Percentiles rank a stretch among this genome's conserved stretches.
These are phyloP conservation scores for Hibiscus syriacus DNA, from an alignment of 345 rosid genomes.

Conservation along the genomic window DNA sequence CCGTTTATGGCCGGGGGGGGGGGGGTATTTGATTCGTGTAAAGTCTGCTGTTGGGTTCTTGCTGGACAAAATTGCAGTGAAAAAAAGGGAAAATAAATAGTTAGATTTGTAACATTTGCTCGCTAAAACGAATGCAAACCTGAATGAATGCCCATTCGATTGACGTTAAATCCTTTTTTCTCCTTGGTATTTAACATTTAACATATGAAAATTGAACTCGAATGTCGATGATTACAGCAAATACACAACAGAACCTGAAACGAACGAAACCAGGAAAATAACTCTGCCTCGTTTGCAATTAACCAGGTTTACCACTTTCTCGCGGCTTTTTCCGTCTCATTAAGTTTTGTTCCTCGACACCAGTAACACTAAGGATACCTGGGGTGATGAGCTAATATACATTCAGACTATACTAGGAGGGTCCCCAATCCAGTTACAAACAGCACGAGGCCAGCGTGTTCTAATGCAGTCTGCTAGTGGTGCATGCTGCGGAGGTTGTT, in stretches of 20 bases:
- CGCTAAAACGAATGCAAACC: background rate
- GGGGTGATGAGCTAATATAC: background rate
- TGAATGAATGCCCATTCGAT: constrained; percentile 23
- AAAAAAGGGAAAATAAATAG: too few relatives aligned
- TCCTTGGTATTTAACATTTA: background rate
- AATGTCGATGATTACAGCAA: constrained; percentile 16
- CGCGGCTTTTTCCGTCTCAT: background rate
- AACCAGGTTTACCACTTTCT: background rate
- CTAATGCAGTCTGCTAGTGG: constrained; percentile 91
- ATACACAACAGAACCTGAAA: constrained; percentile 17
- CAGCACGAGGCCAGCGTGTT: constrained; percentile 89
- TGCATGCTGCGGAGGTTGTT: constrained; percentile 75
- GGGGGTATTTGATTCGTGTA: too few relatives aligned
- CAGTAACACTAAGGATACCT: background rate
- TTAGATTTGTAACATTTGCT: background rate
- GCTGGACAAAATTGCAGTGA: background rate
- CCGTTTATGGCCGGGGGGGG: too few relatives aligned
- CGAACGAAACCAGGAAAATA: background rate
- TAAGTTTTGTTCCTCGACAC: too few relatives aligned
- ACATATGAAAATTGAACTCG: constrained; percentile 12
- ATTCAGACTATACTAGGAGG: constrained; percentile 87
- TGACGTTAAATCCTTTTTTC: background rate
- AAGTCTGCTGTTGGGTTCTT: too few relatives aligned
- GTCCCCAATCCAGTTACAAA: constrained; percentile 88
- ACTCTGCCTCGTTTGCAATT: constrained; percentile 2